Conservation (phyloP, 352 stramenopile species). For the Phytopythium montanum region DNA sequence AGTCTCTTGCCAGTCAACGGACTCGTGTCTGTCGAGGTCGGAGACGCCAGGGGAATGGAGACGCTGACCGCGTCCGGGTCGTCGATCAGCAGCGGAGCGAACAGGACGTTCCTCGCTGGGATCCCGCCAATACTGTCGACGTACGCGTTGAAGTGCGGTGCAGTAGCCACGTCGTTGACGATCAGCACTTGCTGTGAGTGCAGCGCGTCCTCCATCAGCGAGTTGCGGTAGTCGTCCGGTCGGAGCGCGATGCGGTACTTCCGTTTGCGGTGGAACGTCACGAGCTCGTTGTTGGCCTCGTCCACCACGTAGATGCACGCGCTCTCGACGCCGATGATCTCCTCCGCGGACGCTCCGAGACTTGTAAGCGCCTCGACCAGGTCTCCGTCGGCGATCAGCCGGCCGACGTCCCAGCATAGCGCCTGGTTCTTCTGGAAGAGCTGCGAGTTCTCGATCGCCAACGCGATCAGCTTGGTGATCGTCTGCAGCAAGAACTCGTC, state of each 20-base stretch:
- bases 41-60: not conserved
- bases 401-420: conserved; percentile 56
- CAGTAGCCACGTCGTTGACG: conserved; percentile 45
- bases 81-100: conserved; percentile 56
- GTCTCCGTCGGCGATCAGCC: conserved; percentile 57
- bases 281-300: conserved; percentile 34
- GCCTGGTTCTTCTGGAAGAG: conserved; percentile 79
- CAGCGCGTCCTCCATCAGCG: conserved; percentile 51
- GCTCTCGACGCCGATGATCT: conserved; percentile 69
- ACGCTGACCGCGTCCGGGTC: conserved; percentile 17
- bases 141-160: conserved; percentile 51
- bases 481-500: conserved; percentile 74
- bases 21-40: not conserved
- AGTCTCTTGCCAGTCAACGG: conserved; percentile 23
- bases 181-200: conserved; percentile 47
- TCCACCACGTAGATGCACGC: conserved; percentile 64
- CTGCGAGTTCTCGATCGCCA: conserved; percentile 80
- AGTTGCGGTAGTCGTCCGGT: conserved; percentile 42
- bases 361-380: conserved; percentile 55
- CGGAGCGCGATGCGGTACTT: conserved; percentile 54
- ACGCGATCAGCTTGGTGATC: conserved; percentile 72
- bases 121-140: conserved; percentile 62
- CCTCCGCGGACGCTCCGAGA: conserved; percentile 49
- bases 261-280: conserved; percentile 71
- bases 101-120: conserved; percentile 50